Evolutionary conservation across 179 eudicot genomes (phyloP).

Genomic region (Beta macrorhiza): DNA sequence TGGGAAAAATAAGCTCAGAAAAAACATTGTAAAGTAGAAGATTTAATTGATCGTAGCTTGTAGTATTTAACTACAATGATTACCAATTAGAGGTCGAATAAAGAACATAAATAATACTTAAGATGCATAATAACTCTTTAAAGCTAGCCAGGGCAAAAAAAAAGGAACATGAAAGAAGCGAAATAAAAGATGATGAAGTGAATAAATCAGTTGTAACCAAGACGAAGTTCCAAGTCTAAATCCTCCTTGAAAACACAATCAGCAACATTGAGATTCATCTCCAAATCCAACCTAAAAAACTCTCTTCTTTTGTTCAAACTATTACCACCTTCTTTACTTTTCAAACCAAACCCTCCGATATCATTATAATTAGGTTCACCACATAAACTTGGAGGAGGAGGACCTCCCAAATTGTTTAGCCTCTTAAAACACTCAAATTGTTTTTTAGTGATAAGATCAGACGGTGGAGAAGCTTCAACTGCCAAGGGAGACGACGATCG

Average conservation of each 20-base stretch:
- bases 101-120: no score
- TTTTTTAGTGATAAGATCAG: neutral
- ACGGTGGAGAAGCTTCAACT: neutral
- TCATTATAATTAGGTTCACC: neutral
- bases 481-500: neutral
- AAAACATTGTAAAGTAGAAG: no score
- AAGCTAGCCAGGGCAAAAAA: no score
- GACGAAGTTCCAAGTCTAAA: slow-evolving; percentile 37
- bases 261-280: slow-evolving; percentile 15
- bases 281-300: slow-evolving; percentile 19
- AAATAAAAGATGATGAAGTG: no score
- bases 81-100: no score
- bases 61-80: no score
- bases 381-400: neutral
- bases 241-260: slow-evolving; percentile 15
- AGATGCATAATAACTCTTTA: no score
- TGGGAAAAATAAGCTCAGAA: no score
- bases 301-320: slow-evolving; percentile 12
- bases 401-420: neutral
- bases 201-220: slow-evolving; percentile 27
- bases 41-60: no score
- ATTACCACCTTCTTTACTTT: neutral
- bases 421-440: slow-evolving; percentile 26
- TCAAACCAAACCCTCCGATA: neutral
- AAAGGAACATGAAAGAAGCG: no score